Conservation (phyloP, 495 filamentous ascomycete genomes). For the Clohesyomyces aquaticus region DNA sequence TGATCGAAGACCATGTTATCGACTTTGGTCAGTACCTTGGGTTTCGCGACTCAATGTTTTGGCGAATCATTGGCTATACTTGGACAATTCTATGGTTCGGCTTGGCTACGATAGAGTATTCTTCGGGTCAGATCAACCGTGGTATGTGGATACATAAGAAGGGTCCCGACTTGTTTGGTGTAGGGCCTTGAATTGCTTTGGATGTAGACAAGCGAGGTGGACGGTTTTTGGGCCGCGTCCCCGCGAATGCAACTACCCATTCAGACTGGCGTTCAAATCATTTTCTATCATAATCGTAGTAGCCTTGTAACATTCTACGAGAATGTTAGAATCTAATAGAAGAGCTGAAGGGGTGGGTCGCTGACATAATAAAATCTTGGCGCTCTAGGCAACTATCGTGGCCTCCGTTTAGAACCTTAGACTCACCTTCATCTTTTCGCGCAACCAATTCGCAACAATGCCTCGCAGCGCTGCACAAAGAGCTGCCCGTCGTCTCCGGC, state of each 20-base stretch:
- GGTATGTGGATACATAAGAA: constrained; percentile 15
- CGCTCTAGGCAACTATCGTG: not conserved
- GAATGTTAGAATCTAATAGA: too few species aligned
- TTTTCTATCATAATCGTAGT: too few species aligned
- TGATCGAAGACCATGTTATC: constrained; percentile 29
- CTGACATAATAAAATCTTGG: not conserved
- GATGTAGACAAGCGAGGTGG: too few species aligned
- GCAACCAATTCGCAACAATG: too few species aligned
- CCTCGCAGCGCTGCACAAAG: constrained; percentile 12
- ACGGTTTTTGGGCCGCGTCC: not conserved
- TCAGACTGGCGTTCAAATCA: too few species aligned
- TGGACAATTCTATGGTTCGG: constrained; percentile 28
- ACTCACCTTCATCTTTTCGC: too few species aligned
- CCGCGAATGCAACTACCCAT: too few species aligned
- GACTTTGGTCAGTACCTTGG: constrained; percentile 18
- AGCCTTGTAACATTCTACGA: too few species aligned
- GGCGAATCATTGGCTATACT: constrained; percentile 16
- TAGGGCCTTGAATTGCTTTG: too few species aligned
- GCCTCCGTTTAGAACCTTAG: too few species aligned
- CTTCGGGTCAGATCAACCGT: not conserved
- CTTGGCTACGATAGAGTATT: not conserved
- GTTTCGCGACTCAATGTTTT: constrained; percentile 1
- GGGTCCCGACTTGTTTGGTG: constrained; percentile 17
- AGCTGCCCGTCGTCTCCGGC: constrained; percentile 3
- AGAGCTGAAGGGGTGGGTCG: too few species aligned